Conservation (phyloP, 2,329 filamentous ascomycete genomes). For the Sclerotinia trifoliorum region DNA sequence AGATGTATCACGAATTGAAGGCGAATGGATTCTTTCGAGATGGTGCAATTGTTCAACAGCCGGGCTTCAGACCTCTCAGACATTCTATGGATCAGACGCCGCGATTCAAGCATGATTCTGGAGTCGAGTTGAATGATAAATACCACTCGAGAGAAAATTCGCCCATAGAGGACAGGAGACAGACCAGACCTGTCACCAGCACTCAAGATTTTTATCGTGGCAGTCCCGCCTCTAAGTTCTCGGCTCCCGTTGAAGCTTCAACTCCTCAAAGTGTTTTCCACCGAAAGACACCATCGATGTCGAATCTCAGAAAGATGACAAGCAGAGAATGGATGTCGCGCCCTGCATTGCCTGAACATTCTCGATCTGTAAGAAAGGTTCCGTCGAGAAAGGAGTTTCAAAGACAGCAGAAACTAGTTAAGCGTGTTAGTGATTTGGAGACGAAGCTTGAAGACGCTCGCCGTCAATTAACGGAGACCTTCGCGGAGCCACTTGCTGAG, state of each 20-base stretch:
- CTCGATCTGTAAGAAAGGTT: slow-evolving; percentile 42
- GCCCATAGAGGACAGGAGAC: slow-evolving; percentile 35
- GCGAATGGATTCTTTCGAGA: slow-evolving; percentile 46
- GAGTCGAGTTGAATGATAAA: slow-evolving; percentile 30
- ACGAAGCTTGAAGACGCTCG: slow-evolving; percentile 55
- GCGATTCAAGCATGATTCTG: slow-evolving; percentile 36
- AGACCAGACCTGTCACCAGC: slow-evolving; percentile 33
- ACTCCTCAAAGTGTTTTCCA: slow-evolving; percentile 29
- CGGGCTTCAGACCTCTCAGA: slow-evolving; percentile 6
- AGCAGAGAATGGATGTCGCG: slow-evolving; percentile 19
- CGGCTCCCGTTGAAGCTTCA: slow-evolving; percentile 21
- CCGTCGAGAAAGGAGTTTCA: slow-evolving; percentile 56
- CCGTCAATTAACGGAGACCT: slow-evolving; percentile 51
- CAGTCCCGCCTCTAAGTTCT: slow-evolving; percentile 25
- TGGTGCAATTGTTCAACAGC: slow-evolving; percentile 38
- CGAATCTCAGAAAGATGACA: slow-evolving; percentile 30
- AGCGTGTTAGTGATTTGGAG: slow-evolving; percentile 61
- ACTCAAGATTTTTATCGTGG: slow-evolving; percentile 23
- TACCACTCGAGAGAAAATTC: slow-evolving; percentile 21
- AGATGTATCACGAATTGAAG: slow-evolving; percentile 55
- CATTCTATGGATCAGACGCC: slow-evolving; percentile 11
- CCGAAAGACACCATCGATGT: slow-evolving; percentile 34
- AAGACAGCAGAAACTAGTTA: slow-evolving; percentile 56
- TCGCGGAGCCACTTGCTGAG: slow-evolving; percentile 42
- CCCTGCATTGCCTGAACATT: slow-evolving; percentile 2